Evolutionary conservation across 2,329 filamentous ascomycete species (phyloP).

Genomic region (Xylaria sp.): DNA sequence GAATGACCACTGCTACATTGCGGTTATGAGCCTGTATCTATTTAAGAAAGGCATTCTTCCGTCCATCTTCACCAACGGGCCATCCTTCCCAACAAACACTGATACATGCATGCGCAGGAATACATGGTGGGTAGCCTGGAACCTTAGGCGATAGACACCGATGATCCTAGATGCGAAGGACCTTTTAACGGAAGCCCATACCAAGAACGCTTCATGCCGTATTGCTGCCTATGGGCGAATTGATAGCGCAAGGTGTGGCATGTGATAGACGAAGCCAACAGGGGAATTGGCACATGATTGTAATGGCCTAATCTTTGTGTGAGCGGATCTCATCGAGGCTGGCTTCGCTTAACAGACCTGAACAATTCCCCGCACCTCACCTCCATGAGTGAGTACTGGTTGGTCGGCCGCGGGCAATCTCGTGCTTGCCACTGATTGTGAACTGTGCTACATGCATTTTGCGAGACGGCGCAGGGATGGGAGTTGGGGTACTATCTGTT

Average conservation of each 20-base stretch:
- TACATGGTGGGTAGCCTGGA: not conserved
- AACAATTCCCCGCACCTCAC: not conserved
- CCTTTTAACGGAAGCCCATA: not conserved
- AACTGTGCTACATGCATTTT: constrained; percentile 30
- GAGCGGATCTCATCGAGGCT: not conserved
- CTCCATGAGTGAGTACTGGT: constrained; percentile 25
- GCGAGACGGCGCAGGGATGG: not conserved
- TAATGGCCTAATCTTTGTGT: not conserved
- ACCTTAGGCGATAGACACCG: not conserved
- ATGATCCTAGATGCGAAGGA: not conserved
- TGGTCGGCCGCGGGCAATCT: constrained; percentile 27
- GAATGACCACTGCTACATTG: not conserved
- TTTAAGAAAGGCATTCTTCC: not conserved
- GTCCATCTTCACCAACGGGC: not conserved
- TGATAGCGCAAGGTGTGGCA: not conserved
- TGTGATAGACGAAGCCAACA: not conserved
- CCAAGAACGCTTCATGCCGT: not conserved
- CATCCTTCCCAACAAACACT: not conserved
- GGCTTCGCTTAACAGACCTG: constrained; percentile 8
- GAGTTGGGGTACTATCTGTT: not conserved
- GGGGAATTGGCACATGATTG: not conserved
- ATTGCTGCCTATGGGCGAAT: not conserved
- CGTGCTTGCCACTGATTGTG: constrained; percentile 28
- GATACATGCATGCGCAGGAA: not conserved
- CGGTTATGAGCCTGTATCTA: too few species aligned